Evolutionary conservation across 2,329 filamentous ascomycete genomes (phyloP).

Genomic region (Didymella pomorum): DNA sequence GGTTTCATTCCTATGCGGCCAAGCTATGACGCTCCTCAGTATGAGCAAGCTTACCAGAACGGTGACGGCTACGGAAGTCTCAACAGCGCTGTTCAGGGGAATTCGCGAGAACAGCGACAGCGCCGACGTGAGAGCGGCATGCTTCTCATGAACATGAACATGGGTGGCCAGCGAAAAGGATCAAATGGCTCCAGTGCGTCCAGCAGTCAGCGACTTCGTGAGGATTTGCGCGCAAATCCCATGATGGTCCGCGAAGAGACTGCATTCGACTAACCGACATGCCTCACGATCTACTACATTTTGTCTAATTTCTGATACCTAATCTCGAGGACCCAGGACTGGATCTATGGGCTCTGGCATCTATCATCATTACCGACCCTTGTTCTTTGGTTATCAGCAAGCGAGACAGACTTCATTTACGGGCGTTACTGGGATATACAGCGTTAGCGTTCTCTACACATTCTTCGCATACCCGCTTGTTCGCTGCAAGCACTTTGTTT

Average conservation of each 20-base stretch:
- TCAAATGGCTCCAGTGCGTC: constrained; percentile 36
- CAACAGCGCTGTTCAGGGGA: constrained; percentile 41
- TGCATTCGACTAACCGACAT: constrained; percentile 33
- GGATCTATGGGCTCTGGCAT: constrained; percentile 33
- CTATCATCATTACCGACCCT: constrained; percentile 8
- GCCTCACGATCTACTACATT: constrained; percentile 23
- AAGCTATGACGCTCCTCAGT: constrained; percentile 54
- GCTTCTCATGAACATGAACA: constrained; percentile 51
- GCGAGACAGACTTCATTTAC: constrained; percentile 7
- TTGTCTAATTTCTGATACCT: constrained; percentile 44
- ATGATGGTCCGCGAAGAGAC: constrained; percentile 35
- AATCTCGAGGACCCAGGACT: constrained; percentile 38
- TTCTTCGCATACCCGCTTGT: constrained; percentile 32
- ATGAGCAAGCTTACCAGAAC: constrained; percentile 39
- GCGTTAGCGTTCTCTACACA: constrained; percentile 14
- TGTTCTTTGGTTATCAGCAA: constrained; percentile 11
- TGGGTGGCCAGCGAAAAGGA: constrained; percentile 47
- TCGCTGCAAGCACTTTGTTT: constrained; percentile 22
- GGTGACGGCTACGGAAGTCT: constrained; percentile 47
- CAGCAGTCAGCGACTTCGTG: constrained; percentile 17
- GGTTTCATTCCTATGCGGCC: constrained; percentile 62
- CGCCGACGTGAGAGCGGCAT: constrained; percentile 50
- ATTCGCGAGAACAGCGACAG: constrained; percentile 44
- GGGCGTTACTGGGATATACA: constrained; percentile 12
- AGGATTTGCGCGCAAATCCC: constrained; percentile 29